phyloP scores from a whole-genome alignment of 2,329 filamentous ascomycete species.

The Aspergillus piperis region DNA sequence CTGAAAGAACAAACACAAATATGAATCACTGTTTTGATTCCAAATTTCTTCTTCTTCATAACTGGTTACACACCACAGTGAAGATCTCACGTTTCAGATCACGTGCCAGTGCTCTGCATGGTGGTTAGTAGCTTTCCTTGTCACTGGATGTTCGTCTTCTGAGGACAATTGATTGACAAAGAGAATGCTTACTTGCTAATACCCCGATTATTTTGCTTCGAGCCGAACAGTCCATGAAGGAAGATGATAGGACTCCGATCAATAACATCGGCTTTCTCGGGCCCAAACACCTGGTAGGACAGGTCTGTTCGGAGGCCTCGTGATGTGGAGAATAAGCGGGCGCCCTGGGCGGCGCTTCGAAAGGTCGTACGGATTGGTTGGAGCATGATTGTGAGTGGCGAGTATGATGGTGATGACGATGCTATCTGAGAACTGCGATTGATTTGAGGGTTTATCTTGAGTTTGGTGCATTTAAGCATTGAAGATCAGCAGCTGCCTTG shows the following conservation, averaged over 20 bases:
- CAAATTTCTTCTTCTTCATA: neutral
- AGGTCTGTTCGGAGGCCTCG: slow-evolving; percentile 31
- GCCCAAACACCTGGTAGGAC: slow-evolving; percentile 40
- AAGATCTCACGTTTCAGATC: slow-evolving; percentile 81
- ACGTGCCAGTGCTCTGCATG: slow-evolving; percentile 66
- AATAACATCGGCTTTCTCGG: slow-evolving; percentile 33
- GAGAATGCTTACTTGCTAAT: slow-evolving; percentile 82
- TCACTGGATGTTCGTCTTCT: no score
- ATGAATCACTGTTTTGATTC: neutral
- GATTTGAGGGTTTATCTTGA: neutral
- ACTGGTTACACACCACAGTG: slow-evolving; percentile 63
- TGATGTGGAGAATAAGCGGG: slow-evolving; percentile 37
- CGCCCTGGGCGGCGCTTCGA: slow-evolving; percentile 12
- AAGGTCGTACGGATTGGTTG: slow-evolving; percentile 15
- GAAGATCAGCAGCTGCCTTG: neutral
- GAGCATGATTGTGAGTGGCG: slow-evolving; percentile 11
- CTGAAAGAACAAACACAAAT: slow-evolving; percentile 43
- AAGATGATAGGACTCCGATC: slow-evolving; percentile 70
- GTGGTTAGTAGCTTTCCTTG: neutral
- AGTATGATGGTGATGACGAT: slow-evolving; percentile 10
- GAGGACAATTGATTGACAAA: neutral
- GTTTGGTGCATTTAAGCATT: neutral
- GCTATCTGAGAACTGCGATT: neutral
- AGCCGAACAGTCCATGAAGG: slow-evolving; percentile 90
- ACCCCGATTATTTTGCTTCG: slow-evolving; percentile 89